Evolutionary conservation across 2,329 filamentous ascomycete species (phyloP), one percentile per base, ranked within the genome.

Genomic region (Cladophialophora psammophila): DNA sequence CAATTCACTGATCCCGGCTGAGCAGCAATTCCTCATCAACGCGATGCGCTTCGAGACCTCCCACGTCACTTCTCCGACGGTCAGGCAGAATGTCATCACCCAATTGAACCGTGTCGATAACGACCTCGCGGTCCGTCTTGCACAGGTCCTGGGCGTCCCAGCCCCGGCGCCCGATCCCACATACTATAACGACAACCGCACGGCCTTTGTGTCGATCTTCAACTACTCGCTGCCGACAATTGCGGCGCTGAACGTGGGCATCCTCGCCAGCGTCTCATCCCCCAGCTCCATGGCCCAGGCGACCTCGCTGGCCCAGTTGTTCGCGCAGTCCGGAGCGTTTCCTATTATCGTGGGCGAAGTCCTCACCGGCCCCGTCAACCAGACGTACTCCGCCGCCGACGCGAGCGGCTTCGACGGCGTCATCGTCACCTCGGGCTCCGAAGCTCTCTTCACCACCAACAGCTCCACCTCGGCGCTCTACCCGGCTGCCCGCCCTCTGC

Each of bases 11-110:
- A 57, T 42, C 35, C 55, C 55, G 10, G 55, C 35, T 0, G 55
- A 57, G 35, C 55, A 57, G 55, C 55, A 57, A 15, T 57, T 57
- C 55, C 55, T 57, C n/a, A 42, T 57, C 35, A 57, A 57, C 18
- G 55, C 55, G 6, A 57, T 57, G 55, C 55, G 55, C 35, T 57
- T 57, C 55, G 55, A 57, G 55, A n/a, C 55, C 12, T 38, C 32
- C 15, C 55, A 57, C 55, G 12, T 57, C 32, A 57, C 55, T 2
- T 40, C 32, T 6, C 55, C 55, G 5, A n/a, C 18, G 5, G 36
- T 57, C 55, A 57, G 40, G 35, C 55, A 57, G 35, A 57, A 57
- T 20, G 55, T 57, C 32, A 57, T 57, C 55, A 57, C 55, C 15
- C 55, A 57, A 18, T 34, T 57, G 32, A 57, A 57, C 18, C 55